These are phyloP conservation scores for Russula sp. DNA, from an alignment of 768 basidiomycete species.

Conservation along the genomic window DNA sequence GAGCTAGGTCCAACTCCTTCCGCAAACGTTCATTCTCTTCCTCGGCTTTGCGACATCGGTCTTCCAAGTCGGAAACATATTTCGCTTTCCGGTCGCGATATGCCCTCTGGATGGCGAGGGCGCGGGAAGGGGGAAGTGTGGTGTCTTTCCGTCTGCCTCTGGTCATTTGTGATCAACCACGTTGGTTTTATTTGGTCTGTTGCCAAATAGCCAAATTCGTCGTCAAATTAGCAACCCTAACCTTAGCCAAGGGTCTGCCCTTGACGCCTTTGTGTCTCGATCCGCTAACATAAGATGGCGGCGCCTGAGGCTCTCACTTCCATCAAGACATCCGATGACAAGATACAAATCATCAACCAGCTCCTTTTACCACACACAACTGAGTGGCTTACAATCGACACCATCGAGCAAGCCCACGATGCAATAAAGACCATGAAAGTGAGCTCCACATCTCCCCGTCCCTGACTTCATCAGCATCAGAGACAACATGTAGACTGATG, in stretches of 20 bases:
- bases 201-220: constrained; percentile 21
- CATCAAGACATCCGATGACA: constrained; percentile 45
- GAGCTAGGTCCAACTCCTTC: constrained; percentile 21
- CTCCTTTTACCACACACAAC: constrained; percentile 75
- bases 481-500: background rate
- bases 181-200: background rate
- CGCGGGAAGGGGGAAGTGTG: constrained; percentile 25
- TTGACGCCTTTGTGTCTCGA: background rate
- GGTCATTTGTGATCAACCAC: constrained; percentile 17
- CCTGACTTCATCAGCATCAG: background rate
- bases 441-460: constrained; percentile 15
- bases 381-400: constrained; percentile 61
- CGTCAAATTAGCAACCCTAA: constrained; percentile 20
- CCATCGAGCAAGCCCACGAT: constrained; percentile 81
- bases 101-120: constrained; percentile 25
- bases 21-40: constrained; percentile 25
- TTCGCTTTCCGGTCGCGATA: constrained; percentile 30
- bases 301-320: constrained; percentile 36
- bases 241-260: background rate
- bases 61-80: constrained; percentile 26
- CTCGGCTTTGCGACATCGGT: constrained; percentile 26
- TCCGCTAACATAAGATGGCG: constrained; percentile 16
- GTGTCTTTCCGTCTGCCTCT: constrained; percentile 28
- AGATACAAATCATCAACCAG: constrained; percentile 88
- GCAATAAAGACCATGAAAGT: constrained; percentile 98